Evolutionary conservation across 371 early-diverging fungal genomes (phyloP).

Genomic region (Mortierella sp.): DNA sequence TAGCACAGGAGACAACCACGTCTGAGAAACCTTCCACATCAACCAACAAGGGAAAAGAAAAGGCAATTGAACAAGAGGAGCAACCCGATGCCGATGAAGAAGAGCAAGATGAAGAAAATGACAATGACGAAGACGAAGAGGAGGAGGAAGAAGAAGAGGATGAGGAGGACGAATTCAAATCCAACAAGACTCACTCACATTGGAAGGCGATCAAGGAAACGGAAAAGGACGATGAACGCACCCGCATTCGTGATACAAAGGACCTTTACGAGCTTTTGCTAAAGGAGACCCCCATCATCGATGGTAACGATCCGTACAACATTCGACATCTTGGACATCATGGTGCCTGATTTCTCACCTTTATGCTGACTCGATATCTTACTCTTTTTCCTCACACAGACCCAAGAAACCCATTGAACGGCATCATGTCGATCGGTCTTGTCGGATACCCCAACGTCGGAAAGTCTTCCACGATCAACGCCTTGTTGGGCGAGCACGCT

Average conservation of each 20-base stretch:
- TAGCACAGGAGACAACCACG: conserved; percentile 50
- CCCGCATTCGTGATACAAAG: conserved; percentile 53
- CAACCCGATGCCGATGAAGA: conserved; percentile 30
- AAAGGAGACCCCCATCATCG: conserved; percentile 43
- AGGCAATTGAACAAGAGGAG: background rate
- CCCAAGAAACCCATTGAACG: conserved; percentile 55
- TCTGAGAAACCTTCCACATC: conserved; percentile 12
- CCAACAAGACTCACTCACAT: conserved; percentile 53
- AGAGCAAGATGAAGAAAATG: conserved; percentile 55
- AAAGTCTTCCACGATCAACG: conserved; percentile 99
- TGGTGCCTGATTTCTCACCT: background rate
- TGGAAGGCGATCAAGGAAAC: conserved; percentile 54
- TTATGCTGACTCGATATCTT: background rate
- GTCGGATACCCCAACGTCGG: conserved; percentile 99
- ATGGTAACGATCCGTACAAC: conserved; percentile 19
- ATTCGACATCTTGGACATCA: background rate
- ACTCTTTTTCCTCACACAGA: conserved; percentile 18
- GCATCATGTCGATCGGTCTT: conserved; percentile 89
- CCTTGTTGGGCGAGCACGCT: conserved; percentile 93
- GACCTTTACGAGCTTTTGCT: conserved; percentile 47
- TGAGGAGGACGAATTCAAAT: conserved; percentile 37
- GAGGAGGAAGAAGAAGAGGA: conserved; percentile 56
- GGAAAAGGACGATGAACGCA: conserved; percentile 54
- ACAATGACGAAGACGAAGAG: conserved; percentile 45
- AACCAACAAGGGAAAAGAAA: conserved; percentile 2